A percentile compares a stretch with the other conserved stretches of the same genome.
Evolutionary conservation across 129 eudicot genomes (phyloP).

Genomic region (Flaveria linearis): DNA sequence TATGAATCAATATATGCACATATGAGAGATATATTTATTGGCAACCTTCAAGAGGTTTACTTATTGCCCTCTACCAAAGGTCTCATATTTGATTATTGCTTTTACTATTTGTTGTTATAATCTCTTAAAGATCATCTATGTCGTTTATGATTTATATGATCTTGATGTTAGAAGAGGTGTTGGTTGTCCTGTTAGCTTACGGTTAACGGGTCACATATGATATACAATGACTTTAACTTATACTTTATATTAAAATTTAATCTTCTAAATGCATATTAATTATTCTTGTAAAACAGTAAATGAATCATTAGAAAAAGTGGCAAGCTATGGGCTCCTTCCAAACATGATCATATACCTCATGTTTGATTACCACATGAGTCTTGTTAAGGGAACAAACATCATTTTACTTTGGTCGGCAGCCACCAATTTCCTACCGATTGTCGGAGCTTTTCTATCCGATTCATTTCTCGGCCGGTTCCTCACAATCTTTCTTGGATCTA

Average conservation of each 20-base stretch:
- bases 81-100: too few relatives aligned
- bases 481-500: conserved; percentile 70
- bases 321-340: conserved; percentile 76
- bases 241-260: too few relatives aligned
- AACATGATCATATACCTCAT: conserved; percentile 79
- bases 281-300: background rate
- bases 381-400: conserved; percentile 50
- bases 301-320: conserved; percentile 88
- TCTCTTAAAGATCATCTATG: too few relatives aligned
- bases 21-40: background rate
- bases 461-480: conserved; percentile 70
- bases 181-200: too few relatives aligned
- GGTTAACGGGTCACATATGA: too few relatives aligned
- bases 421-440: conserved; percentile 60
- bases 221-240: background rate
- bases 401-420: conserved; percentile 70
- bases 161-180: too few relatives aligned
- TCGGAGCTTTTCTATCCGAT: conserved; percentile 80
- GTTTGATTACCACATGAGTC: conserved; percentile 56
- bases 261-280: too few relatives aligned
- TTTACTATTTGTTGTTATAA: too few relatives aligned
- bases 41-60: too few relatives aligned
- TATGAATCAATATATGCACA: background rate
- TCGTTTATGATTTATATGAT: too few relatives aligned
- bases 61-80: too few relatives aligned